These are phyloP conservation scores for Stereum hirsutum DNA, from an alignment of 1,284 basidiomycete species.

Conservation along the genomic window DNA sequence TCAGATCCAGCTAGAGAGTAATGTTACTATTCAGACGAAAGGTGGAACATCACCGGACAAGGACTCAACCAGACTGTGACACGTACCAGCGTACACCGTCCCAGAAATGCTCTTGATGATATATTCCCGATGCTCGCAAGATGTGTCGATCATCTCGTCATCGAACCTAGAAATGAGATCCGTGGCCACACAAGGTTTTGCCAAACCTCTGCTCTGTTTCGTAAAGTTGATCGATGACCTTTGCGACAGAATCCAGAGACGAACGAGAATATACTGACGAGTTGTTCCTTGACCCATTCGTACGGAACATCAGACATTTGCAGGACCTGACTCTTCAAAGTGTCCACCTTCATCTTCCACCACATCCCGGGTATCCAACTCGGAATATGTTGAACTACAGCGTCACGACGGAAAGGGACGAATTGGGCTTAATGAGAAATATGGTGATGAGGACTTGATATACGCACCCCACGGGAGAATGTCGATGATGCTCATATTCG, in stretches of 20 bases:
- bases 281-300: conserved; percentile 11
- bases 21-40: conserved; percentile 11
- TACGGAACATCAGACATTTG: conserved; percentile 13
- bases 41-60: background rate
- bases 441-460: background rate
- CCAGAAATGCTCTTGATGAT: conserved; percentile 13
- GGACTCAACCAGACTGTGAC: background rate
- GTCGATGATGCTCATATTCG: too few relatives aligned
- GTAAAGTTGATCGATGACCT: background rate
- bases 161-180: too few relatives aligned
- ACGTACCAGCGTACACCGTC: conserved; percentile 10
- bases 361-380: conserved; percentile 15
- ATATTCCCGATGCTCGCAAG: conserved; percentile 5
- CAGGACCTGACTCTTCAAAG: conserved; percentile 10
- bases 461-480: conserved; percentile 17
- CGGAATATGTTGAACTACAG: conserved; percentile 14
- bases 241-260: background rate
- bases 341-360: conserved; percentile 12
- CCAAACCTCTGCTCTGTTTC: conserved; percentile 8
- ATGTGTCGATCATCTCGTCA: conserved; percentile 9
- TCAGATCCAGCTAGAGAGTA: background rate
- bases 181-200: conserved; percentile 11
- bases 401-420: too few relatives aligned
- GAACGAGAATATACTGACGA: conserved; percentile 7
- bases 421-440: background rate